These are phyloP conservation scores for Annulohypoxylon nitens DNA, from an alignment of 495 filamentous ascomycete genomes.

Conservation along the genomic window DNA sequence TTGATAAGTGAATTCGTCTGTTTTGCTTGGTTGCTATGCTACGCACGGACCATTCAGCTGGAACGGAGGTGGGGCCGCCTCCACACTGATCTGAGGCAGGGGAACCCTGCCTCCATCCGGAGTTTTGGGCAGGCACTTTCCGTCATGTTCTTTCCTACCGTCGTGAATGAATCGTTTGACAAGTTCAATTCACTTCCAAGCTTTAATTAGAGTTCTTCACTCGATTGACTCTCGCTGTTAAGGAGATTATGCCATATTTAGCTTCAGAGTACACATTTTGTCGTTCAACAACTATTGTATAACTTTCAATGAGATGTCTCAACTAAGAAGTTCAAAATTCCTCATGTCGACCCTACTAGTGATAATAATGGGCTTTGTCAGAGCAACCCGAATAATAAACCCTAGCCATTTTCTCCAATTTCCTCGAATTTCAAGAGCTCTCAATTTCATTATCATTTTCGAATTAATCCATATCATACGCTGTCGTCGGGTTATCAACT, in stretches of 20 bases:
- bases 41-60: constrained; percentile 30
- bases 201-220: neutral
- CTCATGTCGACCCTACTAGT: neutral
- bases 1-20: constrained; percentile 33
- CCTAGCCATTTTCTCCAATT: neutral
- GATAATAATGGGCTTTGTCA: neutral
- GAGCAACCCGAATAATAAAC: neutral
- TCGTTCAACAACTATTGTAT: neutral
- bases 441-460: neutral
- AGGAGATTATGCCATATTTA: neutral
- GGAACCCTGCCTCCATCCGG: constrained; percentile 14
- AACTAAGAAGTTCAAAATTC: neutral
- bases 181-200: neutral
- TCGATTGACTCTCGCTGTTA: neutral
- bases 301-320: neutral
- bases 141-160: neutral
- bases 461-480: constrained; percentile 7
- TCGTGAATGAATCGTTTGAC: neutral
- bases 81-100: constrained; percentile 38
- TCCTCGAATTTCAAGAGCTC: neutral
- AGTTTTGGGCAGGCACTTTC: constrained; percentile 2
- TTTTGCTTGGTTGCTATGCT: constrained; percentile 47
- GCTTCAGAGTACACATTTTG: neutral
- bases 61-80: constrained; percentile 23
- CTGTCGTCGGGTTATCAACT: constrained; percentile 41